Evolutionary conservation across 768 basidiomycete species (phyloP), one percentile per base, ranked within the genome.

Genomic region (Boletellus emodensis): DNA sequence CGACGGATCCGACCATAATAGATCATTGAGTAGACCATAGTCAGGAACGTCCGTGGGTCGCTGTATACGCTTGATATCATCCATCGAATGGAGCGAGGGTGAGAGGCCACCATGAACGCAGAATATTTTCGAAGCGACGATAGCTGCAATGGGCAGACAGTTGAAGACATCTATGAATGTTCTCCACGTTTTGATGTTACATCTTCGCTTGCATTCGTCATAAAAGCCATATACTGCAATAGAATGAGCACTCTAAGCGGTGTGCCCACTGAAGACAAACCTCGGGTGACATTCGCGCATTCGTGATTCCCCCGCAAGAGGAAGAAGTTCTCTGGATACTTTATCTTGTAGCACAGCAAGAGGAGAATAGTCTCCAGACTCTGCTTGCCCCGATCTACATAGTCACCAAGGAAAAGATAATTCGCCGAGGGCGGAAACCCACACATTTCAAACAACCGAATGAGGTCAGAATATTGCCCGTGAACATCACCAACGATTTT

Each of bases 161-260:
- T 99, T 98, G 81, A 99, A 99, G 51, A 97, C 95, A 73, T 99
- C 96, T 69, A 98, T 91, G 70, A 99, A 98, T 2, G 93, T 94
- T 74, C 95, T 98, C 96, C 96, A 99, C 24, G 91, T 94, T 76
- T 98, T 99, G 79, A 98, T 93, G 70, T 95, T 97, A 79, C 94
- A 96, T 57, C 96, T 83, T 65, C 96, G 86, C 74, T 99, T 99
- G 79, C 96, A 99, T 73, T 99, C 96, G 73, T 98, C 96, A 70
- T 99, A 99, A 74, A 99, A 99, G 24, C 96, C 96, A 63, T 99
- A 99, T 18, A 98, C 96, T 97, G 32, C 17, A 42, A 6, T 26
- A 53, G 33, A 17, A 47, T 66, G 30, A 70, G 58, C 33, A 41
- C 17, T 34, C n/a, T 22, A 39, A 55, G 39, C 47, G 56, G 63